These are phyloP conservation scores for Olyra latifolia DNA, from an alignment of 176 grass and related monocot genomes.

Conservation along the genomic window DNA sequence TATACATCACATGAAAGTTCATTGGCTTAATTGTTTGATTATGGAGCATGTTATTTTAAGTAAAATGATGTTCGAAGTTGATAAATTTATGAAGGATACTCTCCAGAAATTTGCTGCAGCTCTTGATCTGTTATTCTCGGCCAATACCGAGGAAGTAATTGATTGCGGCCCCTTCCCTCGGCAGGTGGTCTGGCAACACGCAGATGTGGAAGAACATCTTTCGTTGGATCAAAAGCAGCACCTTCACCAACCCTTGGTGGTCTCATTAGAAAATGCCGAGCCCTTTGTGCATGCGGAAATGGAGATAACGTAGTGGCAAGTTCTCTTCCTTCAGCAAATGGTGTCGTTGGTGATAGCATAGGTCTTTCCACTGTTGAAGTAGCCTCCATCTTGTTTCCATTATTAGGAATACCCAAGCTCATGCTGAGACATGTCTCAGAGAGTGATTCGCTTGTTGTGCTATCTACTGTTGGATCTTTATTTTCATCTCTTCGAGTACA, in stretches of 20 bases:
- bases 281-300: constrained; percentile 73
- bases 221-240: constrained; percentile 62
- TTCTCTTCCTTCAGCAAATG: constrained; percentile 61
- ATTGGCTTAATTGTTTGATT: background rate
- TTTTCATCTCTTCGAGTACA: constrained; percentile 53
- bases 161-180: constrained; percentile 87
- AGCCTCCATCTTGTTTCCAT: constrained; percentile 52
- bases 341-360: constrained; percentile 51
- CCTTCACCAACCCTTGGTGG: constrained; percentile 56
- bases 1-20: background rate
- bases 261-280: constrained; percentile 62
- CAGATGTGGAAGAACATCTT: constrained; percentile 76
- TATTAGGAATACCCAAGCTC: constrained; percentile 65
- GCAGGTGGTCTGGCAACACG: constrained; percentile 95
- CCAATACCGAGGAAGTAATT: constrained; percentile 98
- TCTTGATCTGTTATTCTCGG: constrained; percentile 99
- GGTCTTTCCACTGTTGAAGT: constrained; percentile 59
- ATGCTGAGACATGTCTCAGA: constrained; percentile 83
- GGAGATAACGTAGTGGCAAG: constrained; percentile 43
- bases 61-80: constrained; percentile 22
- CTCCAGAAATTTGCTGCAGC: constrained; percentile 99
- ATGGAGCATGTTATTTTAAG: background rate
- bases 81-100: constrained; percentile 70
- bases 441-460: constrained; percentile 55
- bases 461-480: constrained; percentile 59